Evolutionary conservation across 2,329 filamentous ascomycete genomes (phyloP).

Genomic region (Tolypocladium sp.): DNA sequence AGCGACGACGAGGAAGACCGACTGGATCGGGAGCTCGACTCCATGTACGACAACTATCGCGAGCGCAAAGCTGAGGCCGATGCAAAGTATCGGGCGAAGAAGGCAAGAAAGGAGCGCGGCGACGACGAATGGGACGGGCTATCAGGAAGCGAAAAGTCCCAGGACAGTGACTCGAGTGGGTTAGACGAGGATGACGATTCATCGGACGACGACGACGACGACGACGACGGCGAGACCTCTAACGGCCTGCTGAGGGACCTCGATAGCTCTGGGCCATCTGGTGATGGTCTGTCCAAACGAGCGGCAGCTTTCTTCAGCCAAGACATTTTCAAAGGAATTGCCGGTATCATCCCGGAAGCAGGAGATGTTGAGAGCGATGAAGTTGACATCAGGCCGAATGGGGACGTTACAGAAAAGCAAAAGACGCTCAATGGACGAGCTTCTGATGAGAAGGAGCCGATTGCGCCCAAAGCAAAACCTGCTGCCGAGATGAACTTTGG

Average conservation of each 20-base stretch:
- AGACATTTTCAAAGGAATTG: slow-evolving; percentile 83
- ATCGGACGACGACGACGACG: slow-evolving; percentile 24
- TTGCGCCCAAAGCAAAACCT: background rate
- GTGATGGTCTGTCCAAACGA: slow-evolving; percentile 61
- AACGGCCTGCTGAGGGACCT: slow-evolving; percentile 26
- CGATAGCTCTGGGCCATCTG: slow-evolving; percentile 32
- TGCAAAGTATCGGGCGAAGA: slow-evolving; percentile 85
- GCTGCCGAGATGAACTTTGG: slow-evolving; percentile 17
- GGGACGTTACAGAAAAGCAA: slow-evolving; percentile 13
- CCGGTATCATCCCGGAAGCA: slow-evolving; percentile 49
- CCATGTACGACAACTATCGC: slow-evolving; percentile 78
- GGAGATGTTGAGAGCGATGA: slow-evolving; percentile 26
- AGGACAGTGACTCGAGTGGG: slow-evolving; percentile 43
- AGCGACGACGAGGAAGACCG: slow-evolving; percentile 73
- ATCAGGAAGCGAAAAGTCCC: slow-evolving; percentile 52
- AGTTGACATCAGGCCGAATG: background rate
- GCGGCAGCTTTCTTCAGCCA: slow-evolving; percentile 89
- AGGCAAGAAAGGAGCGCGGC: slow-evolving; percentile 68
- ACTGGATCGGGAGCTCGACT: slow-evolving; percentile 77
- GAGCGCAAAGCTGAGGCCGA: slow-evolving; percentile 71
- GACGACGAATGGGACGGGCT: slow-evolving; percentile 92
- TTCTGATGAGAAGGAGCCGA: background rate
- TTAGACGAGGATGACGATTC: slow-evolving; percentile 46
- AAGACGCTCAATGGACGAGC: background rate
- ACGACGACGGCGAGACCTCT: slow-evolving; percentile 14